phyloP scores from a whole-genome alignment of 768 basidiomycete species.

The Amanita jacksonii region DNA sequence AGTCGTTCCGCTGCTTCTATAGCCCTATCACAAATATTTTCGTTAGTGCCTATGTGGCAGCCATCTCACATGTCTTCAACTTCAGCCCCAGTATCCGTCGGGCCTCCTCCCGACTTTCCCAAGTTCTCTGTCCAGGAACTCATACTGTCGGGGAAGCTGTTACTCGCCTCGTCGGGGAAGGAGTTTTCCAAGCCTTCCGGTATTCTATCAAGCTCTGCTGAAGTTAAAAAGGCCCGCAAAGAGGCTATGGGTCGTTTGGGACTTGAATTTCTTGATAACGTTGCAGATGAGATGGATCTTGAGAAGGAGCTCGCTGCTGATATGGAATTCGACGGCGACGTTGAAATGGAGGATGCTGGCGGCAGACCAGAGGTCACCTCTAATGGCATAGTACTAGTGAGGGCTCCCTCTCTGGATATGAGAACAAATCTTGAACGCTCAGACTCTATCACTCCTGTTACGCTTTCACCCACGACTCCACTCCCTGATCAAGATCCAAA shows the following conservation, averaged over 20 bases:
- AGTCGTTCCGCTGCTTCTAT: conserved; percentile 84
- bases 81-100: conserved; percentile 22
- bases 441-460: conserved; percentile 36
- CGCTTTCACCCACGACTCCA: conserved; percentile 40
- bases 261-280: conserved; percentile 72
- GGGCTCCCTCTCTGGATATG: not conserved
- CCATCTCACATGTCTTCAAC: conserved; percentile 18
- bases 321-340: conserved; percentile 34
- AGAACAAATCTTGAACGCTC: conserved; percentile 12
- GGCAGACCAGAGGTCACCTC: conserved; percentile 18
- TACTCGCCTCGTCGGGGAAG: conserved; percentile 89
- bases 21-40: conserved; percentile 82
- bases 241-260: conserved; percentile 86
- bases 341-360: conserved; percentile 28
- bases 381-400: conserved; percentile 16
- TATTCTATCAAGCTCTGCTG: conserved; percentile 62
- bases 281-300: conserved; percentile 77
- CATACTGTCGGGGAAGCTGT: conserved; percentile 63
- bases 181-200: conserved; percentile 75
- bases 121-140: conserved; percentile 71
- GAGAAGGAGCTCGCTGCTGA: conserved; percentile 72
- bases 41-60: conserved; percentile 74
- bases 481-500: conserved; percentile 37
- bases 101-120: conserved; percentile 48
- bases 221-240: conserved; percentile 80